These are phyloP conservation scores for Trametes coccinea DNA, from an alignment of 768 basidiomycete genomes.

Conservation along the genomic window DNA sequence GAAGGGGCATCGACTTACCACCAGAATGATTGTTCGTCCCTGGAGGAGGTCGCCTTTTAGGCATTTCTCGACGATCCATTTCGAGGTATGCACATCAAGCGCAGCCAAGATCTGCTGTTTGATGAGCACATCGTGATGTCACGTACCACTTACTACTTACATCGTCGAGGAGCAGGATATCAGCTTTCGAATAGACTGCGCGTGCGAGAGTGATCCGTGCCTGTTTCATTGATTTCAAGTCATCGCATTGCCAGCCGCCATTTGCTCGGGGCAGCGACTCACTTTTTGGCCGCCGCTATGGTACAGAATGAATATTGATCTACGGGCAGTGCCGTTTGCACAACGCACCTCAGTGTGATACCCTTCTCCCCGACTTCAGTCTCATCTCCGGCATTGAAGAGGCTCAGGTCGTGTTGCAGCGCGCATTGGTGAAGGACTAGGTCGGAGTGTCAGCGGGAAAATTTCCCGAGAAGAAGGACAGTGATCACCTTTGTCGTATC, in stretches of 20 bases:
- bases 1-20: conserved; percentile 39
- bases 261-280: too few species aligned
- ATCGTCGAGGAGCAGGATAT: conserved; percentile 43
- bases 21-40: conserved; percentile 47
- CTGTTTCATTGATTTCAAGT: too few species aligned
- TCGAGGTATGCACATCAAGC: conserved; percentile 51
- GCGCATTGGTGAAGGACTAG: conserved; percentile 42
- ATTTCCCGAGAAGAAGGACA: too few species aligned
- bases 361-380: conserved; percentile 45
- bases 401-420: conserved; percentile 45
- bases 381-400: conserved; percentile 49
- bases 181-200: conserved; percentile 40
- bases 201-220: conserved; percentile 43
- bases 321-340: background rate
- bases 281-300: conserved; percentile 48
- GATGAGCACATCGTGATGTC: conserved; percentile 39
- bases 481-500: conserved; percentile 30
- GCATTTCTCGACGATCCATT: conserved; percentile 44
- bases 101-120: conserved; percentile 43
- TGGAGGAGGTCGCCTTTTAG: conserved; percentile 44
- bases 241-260: too few species aligned
- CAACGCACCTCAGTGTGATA: conserved; percentile 41
- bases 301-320: background rate
- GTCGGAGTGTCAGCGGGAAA: too few species aligned
- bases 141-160: conserved; percentile 20